Base-by-base conservation (phyloP, 805 yeast genomes). In the Cephaloascus albidus region DNA sequence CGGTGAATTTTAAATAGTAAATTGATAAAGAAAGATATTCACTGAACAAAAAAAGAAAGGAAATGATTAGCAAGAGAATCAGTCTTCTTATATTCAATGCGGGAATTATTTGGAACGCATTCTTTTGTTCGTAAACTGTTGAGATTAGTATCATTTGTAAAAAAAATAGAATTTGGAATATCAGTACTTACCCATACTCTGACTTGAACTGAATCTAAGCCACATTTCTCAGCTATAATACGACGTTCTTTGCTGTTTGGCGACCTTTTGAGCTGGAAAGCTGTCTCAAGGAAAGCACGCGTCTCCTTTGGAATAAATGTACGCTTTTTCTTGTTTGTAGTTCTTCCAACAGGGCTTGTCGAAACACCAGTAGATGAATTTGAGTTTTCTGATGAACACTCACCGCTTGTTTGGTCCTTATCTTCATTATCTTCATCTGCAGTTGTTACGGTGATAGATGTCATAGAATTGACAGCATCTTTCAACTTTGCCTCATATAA, bases 121-220 rank as follows among this genome's bases (percentile, higher is more conserved):
- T 40, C 63, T 45, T 38, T 52, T 53, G 35, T 58, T 60, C 1
- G 60, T 55, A 36, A 60, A 58, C 59, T 52, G 37, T n/a, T n/a
- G n/a, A 10, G 17, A 10, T 18, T 45, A 43, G 43, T 41, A 50
- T 46, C 35, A 12, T 10, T 6, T 18, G n/a, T n/a, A n/a, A n/a
- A n/a, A n/a, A 18, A n/a, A 10, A 8, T 23, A 10, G 14, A 3
- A 15, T 8, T 6, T 10, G n/a, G 10, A 20, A n/a, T 8, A 10
- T 5, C 36, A 8, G 26, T 40, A 54, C 60, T 31, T 50, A 55
- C 60, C 65, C 65, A 59, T 2, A 57, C 60, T 6, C 64, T 46
- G 2, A 60, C 61, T 43, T 59, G 63, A 3, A 50, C 38, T 2
- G 54, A 49, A 1, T 56, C 45, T 5, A 58, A 36, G 2, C 52